Evolutionary conservation across 306 rosid genomes (phyloP).

Genomic region (Glycine latifolia): DNA sequence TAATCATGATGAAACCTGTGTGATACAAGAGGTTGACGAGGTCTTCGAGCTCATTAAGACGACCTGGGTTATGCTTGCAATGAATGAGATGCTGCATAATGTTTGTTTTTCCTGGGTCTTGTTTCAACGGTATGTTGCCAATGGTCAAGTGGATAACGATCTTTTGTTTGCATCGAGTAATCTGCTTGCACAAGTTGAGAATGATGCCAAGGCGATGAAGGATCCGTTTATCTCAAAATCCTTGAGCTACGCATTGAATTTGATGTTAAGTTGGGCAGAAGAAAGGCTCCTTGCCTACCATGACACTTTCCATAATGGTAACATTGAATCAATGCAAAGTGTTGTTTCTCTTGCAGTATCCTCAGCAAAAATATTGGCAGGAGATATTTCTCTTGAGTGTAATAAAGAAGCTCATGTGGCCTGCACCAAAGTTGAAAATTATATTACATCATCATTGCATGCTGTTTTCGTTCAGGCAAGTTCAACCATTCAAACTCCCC

Average conservation of each 20-base stretch:
- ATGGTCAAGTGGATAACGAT: slow-evolving; percentile 73
- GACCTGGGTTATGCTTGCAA: slow-evolving; percentile 78
- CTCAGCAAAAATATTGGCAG: slow-evolving; percentile 67
- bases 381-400: slow-evolving; percentile 57
- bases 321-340: slow-evolving; percentile 71
- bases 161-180: slow-evolving; percentile 74
- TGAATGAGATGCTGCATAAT: slow-evolving; percentile 77
- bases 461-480: slow-evolving; percentile 82
- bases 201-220: slow-evolving; percentile 52
- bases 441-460: slow-evolving; percentile 74
- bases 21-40: slow-evolving; percentile 86
- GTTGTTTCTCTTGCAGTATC: slow-evolving; percentile 68
- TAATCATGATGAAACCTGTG: slow-evolving; percentile 60
- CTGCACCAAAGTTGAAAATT: slow-evolving; percentile 64
- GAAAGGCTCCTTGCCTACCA: slow-evolving; percentile 74
- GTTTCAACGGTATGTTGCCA: slow-evolving; percentile 66
- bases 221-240: slow-evolving; percentile 60
- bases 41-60: slow-evolving; percentile 81
- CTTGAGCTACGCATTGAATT: slow-evolving; percentile 57
- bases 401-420: slow-evolving; percentile 56
- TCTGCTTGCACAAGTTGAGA: slow-evolving; percentile 72
- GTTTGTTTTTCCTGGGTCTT: slow-evolving; percentile 77
- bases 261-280: slow-evolving; percentile 73
- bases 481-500: slow-evolving; percentile 41
- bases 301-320: slow-evolving; percentile 60